phyloP scores from a whole-genome alignment of 1,284 basidiomycete genomes.

The Apiotrichum siamense region DNA sequence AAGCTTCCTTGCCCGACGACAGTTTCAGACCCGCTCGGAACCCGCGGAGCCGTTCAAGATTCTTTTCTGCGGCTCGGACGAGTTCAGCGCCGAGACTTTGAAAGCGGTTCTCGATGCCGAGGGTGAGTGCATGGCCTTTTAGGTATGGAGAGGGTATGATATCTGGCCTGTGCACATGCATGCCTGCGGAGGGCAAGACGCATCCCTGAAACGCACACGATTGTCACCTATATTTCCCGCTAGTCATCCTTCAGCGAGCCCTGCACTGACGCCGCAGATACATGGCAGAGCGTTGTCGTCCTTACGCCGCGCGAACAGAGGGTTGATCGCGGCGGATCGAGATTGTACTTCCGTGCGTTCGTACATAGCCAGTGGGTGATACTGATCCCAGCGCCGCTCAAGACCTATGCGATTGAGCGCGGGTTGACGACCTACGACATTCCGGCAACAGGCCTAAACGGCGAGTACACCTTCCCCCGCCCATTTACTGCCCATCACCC shows the following conservation, averaged over 20 bases:
- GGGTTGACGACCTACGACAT: slow-evolving; percentile 16
- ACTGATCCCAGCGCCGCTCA: slow-evolving; percentile 19
- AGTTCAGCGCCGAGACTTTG: slow-evolving; percentile 46
- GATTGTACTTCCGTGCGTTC: slow-evolving; percentile 16
- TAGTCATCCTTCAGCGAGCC: too few relatives aligned
- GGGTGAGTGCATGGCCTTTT: slow-evolving; percentile 22
- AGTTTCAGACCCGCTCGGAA: background rate
- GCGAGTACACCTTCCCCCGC: slow-evolving; percentile 6
- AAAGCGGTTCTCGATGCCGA: slow-evolving; percentile 36
- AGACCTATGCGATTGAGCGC: slow-evolving; percentile 16
- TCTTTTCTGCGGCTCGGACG: slow-evolving; percentile 49
- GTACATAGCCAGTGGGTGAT: background rate
- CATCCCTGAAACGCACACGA: too few relatives aligned
- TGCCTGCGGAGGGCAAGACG: too few relatives aligned
- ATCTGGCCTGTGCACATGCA: too few relatives aligned
- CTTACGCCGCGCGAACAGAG: slow-evolving; percentile 29
- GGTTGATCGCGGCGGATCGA: slow-evolving; percentile 21
- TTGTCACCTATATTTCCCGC: too few relatives aligned
- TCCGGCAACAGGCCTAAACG: slow-evolving; percentile 20
- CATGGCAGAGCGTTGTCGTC: slow-evolving; percentile 39
- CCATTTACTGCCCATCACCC: slow-evolving; percentile 49
- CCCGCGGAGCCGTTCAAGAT: slow-evolving; percentile 37
- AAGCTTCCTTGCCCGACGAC: background rate
- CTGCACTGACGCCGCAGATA: slow-evolving; percentile 24
- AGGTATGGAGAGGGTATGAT: background rate